A percentile compares a stretch with the other conserved stretches of the same genome.
Conservation (phyloP, 139 green algal genomes). For the Chlorella sp. region DNA sequence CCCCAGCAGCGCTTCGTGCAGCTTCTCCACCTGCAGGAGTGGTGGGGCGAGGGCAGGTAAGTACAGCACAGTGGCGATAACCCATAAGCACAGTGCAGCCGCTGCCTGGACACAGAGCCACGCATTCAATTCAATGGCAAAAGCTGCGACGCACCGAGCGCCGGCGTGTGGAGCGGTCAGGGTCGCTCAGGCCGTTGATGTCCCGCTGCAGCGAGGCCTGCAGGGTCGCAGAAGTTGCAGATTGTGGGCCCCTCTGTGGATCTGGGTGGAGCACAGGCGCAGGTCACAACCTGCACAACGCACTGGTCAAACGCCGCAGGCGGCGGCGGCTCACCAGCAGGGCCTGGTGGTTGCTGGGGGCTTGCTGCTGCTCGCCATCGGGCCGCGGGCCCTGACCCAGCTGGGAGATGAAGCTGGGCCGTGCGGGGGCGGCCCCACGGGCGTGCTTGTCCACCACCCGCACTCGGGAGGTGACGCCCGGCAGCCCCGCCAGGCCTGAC, state of each 20-base stretch:
- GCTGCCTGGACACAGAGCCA: no score
- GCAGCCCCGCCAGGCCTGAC: conserved; percentile 12
- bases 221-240: background rate
- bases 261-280: no score
- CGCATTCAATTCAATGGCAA: no score
- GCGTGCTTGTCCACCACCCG: conserved; percentile 9
- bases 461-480: conserved; percentile 5
- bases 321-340: conserved; percentile 24
- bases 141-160: conserved; percentile 35
- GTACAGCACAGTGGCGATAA: no score
- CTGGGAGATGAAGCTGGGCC: conserved; percentile 20
- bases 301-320: background rate
- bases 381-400: background rate
- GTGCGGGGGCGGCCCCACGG: no score
- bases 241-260: no score
- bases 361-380: background rate
- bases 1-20: background rate
- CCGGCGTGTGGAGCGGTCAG: conserved; percentile 58
- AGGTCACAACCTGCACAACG: no score
- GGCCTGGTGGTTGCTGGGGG: background rate
- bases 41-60: no score
- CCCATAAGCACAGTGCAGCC: no score
- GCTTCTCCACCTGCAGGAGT: background rate
- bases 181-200: conserved; percentile 82
- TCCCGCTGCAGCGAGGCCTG: conserved; percentile 62